Percentiles rank a stretch among this genome's conserved stretches.
Evolutionary conservation across 805 yeast species (phyloP).

Genomic region (Saturnispora kantuleensis): DNA sequence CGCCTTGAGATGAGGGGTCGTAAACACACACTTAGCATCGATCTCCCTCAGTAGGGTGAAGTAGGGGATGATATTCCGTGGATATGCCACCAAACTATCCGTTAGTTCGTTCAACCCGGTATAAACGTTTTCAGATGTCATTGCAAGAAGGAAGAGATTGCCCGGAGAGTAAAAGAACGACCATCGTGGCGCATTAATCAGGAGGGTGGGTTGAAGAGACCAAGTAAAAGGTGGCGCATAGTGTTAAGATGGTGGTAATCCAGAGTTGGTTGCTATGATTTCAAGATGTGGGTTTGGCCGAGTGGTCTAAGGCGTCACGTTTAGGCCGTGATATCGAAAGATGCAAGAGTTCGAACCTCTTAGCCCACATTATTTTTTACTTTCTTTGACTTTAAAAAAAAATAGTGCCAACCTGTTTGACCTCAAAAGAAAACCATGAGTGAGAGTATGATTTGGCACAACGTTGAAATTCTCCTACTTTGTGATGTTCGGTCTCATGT

Average conservation of each 20-base stretch:
- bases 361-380: slow-evolving; percentile 17
- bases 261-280: neutral
- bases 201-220: neutral
- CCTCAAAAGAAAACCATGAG: too few relatives aligned
- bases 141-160: slow-evolving; percentile 9
- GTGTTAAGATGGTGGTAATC: neutral
- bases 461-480: too few relatives aligned
- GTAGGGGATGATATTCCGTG: slow-evolving; percentile 71
- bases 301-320: slow-evolving; percentile 24
- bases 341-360: slow-evolving; percentile 24
- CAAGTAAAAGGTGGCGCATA: neutral
- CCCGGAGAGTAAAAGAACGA: neutral
- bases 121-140: slow-evolving; percentile 33
- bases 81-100: slow-evolving; percentile 87
- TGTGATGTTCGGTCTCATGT: too few relatives aligned
- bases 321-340: slow-evolving; percentile 22
- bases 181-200: neutral
- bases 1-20: slow-evolving; percentile 56
- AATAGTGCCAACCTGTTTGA: too few relatives aligned
- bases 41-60: slow-evolving; percentile 85
- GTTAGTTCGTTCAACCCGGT: slow-evolving; percentile 89
- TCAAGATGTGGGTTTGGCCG: slow-evolving; percentile 20
- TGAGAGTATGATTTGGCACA: too few relatives aligned
- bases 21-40: slow-evolving; percentile 81
- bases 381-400: neutral